Base-by-base conservation (phyloP, 176 grass and related monocot genomes). In the Luzula sylvatica region DNA sequence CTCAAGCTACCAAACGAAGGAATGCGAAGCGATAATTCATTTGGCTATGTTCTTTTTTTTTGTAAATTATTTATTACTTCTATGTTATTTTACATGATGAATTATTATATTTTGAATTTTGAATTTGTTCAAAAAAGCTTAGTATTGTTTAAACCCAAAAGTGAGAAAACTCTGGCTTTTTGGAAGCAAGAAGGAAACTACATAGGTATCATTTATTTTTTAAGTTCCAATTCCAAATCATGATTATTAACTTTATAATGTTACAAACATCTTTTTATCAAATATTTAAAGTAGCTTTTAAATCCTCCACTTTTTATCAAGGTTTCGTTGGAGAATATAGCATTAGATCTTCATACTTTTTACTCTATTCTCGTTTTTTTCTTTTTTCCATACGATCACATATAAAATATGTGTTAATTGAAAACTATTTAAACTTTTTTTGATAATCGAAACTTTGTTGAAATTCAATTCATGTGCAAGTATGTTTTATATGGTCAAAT, bases 1-100 rank as follows among this genome's bases (percentile, higher is more conserved):
- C 81, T 48, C 72, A 80, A 66, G 45, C 92, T 4, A 98, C 81
- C 43, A 81, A 75, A 64, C 82, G 85, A 30, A 90, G 88, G 67
- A 88, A 98, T 71, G 78, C 76, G 38, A 98, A 67, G 41, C 74
- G 85, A 29, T 90, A 58, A 90, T 11, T 23, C 52, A 52, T 61
- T 58, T 1, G 0, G 30, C 9, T 35, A 9, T 35, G 5, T 35
- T 0, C 9, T 35, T 35, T 35, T 4, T 4, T 35, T 35, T 35
- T 35, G 30, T 35, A 35, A 35, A 35, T 35, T 35, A 53, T 59
- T 58, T 12, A 55, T 35, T 64, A 24, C 9, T 4, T 35, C 9
- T 35, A 7, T 35, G 30, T 35, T 35, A 9, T 35, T 8, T 35
- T 35, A 9, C 9, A 7, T 35, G 5, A 35, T 35, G 5, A 35